Evolutionary conservation across 768 basidiomycete species (phyloP).

Genomic region (Chlorophyllum brunneum): DNA sequence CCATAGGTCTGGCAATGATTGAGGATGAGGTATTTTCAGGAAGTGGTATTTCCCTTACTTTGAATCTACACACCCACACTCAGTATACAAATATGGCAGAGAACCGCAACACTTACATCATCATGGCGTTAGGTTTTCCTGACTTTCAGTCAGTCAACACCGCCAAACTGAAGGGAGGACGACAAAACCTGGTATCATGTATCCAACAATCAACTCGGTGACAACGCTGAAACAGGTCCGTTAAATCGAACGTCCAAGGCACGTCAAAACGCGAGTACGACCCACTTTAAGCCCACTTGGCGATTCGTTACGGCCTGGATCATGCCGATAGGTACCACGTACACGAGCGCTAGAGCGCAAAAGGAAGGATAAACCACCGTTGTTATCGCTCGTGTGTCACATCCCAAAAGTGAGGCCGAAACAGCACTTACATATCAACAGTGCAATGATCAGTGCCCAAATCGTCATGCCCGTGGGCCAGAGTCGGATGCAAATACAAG

Average conservation of each 20-base stretch:
- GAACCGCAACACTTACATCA: conserved; percentile 44
- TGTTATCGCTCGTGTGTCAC: neutral
- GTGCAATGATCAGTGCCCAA: conserved; percentile 58
- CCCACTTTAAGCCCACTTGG: conserved; percentile 55
- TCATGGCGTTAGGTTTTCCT: conserved; percentile 71
- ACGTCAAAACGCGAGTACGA: neutral
- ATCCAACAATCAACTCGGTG: conserved; percentile 71
- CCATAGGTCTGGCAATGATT: conserved; percentile 48
- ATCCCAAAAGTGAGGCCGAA: neutral
- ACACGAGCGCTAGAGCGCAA: conserved; percentile 37
- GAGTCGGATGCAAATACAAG: conserved; percentile 53
- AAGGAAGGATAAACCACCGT: neutral
- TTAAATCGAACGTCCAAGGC: neutral
- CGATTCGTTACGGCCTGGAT: conserved; percentile 82
- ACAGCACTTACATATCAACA: conserved; percentile 35
- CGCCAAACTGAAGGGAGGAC: neutral
- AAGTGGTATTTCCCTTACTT: neutral
- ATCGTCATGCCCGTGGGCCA: conserved; percentile 69
- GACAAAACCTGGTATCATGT: conserved; percentile 38
- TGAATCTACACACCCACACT: neutral
- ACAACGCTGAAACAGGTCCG: conserved; percentile 43
- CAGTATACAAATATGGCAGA: neutral
- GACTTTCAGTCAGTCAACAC: conserved; percentile 16
- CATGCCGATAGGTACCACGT: conserved; percentile 74
- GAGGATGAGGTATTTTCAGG: conserved; percentile 23